Percentiles rank a stretch among this genome's conserved stretches.
Evolutionary conservation across 2,329 filamentous ascomycete species (phyloP).

Genomic region (Neospermospora avenae): DNA sequence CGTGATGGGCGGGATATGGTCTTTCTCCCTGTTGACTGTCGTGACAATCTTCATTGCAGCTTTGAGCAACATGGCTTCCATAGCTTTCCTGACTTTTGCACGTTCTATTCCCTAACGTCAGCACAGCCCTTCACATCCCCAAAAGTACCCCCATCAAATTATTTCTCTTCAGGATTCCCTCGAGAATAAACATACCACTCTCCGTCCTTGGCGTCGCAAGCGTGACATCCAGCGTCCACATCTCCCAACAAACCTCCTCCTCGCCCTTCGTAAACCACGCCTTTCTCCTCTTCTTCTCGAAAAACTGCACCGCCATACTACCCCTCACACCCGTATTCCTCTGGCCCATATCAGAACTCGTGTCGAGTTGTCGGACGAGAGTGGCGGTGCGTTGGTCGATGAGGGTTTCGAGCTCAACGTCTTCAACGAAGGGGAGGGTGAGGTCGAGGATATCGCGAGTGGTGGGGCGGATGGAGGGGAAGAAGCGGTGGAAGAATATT

Average conservation of each 20-base stretch:
- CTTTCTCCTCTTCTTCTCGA: constrained; percentile 85
- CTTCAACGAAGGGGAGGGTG: constrained; percentile 83
- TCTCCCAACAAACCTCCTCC: constrained; percentile 96
- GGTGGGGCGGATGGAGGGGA: constrained; percentile 77
- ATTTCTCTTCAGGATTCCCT: neutral
- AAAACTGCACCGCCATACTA: constrained; percentile 85
- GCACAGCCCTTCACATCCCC: neutral
- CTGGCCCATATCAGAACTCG: constrained; percentile 45
- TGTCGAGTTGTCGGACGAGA: constrained; percentile 73
- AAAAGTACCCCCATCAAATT: neutral
- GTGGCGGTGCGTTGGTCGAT: constrained; percentile 84
- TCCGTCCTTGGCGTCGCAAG: constrained; percentile 87
- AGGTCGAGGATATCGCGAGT: constrained; percentile 89
- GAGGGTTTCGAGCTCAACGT: constrained; percentile 86
- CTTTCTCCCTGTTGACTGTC: constrained; percentile 83
- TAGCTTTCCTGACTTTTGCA: constrained; percentile 82
- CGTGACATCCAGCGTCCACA: constrained; percentile 92
- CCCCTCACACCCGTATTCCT: constrained; percentile 61
- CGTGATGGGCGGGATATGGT: constrained; percentile 95
- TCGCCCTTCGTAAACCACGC: constrained; percentile 77
- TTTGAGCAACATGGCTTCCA: constrained; percentile 84
- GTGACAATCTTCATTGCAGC: constrained; percentile 87
- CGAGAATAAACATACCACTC: constrained; percentile 58
- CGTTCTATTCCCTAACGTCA: constrained; percentile 55
- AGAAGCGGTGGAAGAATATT: constrained; percentile 98